A percentile compares a stretch with the other conserved stretches of the same genome.
phyloP scores from a whole-genome alignment of 2,329 filamentous ascomycete species.

The Sporothrix dimorphospora region DNA sequence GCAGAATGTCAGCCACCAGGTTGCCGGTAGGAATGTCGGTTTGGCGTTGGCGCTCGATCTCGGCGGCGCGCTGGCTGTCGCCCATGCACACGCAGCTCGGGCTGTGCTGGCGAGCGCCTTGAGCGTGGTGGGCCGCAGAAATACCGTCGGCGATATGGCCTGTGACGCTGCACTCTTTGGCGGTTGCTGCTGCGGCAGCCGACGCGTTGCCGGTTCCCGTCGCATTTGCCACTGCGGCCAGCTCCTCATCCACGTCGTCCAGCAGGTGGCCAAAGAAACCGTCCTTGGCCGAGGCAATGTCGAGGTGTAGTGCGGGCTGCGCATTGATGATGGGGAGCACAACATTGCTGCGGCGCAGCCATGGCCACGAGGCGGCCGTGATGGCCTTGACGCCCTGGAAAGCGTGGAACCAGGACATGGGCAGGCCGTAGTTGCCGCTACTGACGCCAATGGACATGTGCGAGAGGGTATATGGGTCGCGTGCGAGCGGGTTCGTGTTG shows the following conservation, averaged over 20 bases:
- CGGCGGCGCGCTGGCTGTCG: slow-evolving; percentile 12
- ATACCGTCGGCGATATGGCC: neutral
- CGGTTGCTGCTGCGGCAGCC: neutral
- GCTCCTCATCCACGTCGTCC: slow-evolving; percentile 60
- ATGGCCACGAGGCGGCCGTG: slow-evolving; percentile 66
- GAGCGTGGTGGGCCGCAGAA: too few relatives aligned
- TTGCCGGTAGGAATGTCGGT: slow-evolving; percentile 4
- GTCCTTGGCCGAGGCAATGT: slow-evolving; percentile 55
- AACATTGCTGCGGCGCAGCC: slow-evolving; percentile 60
- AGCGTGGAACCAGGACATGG: slow-evolving; percentile 67
- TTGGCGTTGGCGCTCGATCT: neutral
- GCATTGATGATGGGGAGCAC: slow-evolving; percentile 66
- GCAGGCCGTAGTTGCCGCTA: slow-evolving; percentile 55
- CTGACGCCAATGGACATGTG: slow-evolving; percentile 26
- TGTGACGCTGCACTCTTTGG: neutral
- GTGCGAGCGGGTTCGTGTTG: slow-evolving; percentile 15
- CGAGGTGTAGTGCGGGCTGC: slow-evolving; percentile 64
- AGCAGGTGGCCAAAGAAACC: slow-evolving; percentile 66
- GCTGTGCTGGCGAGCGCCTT: neutral
- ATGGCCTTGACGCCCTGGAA: slow-evolving; percentile 70
- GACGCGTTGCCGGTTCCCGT: neutral
- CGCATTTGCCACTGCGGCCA: slow-evolving; percentile 41
- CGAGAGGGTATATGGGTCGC: slow-evolving; percentile 12
- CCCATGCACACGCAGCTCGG: slow-evolving; percentile 22
- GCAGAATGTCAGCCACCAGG: slow-evolving; percentile 40